Evolutionary conservation across 2,329 filamentous ascomycete genomes (phyloP), one percentile per base, ranked within the genome.

Genomic region (Didymella lethalis): DNA sequence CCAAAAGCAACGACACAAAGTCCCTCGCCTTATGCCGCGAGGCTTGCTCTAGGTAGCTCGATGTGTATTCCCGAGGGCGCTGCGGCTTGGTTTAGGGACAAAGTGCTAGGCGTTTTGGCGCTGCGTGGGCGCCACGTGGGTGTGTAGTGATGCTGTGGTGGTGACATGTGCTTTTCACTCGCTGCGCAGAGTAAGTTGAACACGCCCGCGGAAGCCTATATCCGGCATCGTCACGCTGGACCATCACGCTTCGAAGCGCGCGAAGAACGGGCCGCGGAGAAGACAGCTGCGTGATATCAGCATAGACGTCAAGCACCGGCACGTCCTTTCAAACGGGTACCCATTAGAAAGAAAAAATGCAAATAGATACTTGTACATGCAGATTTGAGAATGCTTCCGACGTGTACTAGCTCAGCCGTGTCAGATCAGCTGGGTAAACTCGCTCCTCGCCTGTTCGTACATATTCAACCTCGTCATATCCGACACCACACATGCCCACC

Each of bases 361-460:
- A 52, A 56, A 60, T 60, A 48, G 48, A 60, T 60, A 60, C 52
- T 60, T 51, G 57, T 60, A 60, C 57, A 60, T 55, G 57, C 52
- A 55, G 50, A 59, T 54, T 51, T 47, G 43, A 55, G 23, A 55
- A 60, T 56, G 48, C 57, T 51, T 48, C 31, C 47, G 46, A 55
- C 51, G 47, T 58, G 54, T 51, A 44, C 45, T 48, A 47, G 46
- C 49, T 44, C 48, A 48, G 43, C 48, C 44, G 11, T 23, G 18
- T 41, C n/a, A 31, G 38, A 36, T 29, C 25, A 44, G 23, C 23
- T 23, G 23, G 23, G 23, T 23, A 48, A 29, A 41, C 26, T 16
- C 25, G 12, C 41, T n/a, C 46, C 36, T 38, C 45, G 34, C 47
- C 57, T 60, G 51, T 60, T 60, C 51, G 34, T 60, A 60, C 57